Conservation (phyloP, 1,139 yeast species). For the Saccharomyces hybrid region DNA sequence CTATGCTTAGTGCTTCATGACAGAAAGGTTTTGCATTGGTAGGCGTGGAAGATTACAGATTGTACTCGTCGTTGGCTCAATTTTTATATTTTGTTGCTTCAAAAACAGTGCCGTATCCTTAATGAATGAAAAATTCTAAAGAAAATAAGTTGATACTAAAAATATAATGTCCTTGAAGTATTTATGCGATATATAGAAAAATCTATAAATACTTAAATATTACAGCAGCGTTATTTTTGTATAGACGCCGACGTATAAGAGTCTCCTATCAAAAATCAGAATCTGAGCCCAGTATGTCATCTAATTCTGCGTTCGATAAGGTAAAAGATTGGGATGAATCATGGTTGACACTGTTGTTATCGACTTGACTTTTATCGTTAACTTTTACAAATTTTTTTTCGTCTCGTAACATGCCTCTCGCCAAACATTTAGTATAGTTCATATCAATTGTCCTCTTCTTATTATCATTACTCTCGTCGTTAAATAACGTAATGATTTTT, state of each 20-base stretch:
- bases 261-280: slow-evolving; percentile 12
- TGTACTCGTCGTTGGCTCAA: background rate
- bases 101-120: too few species aligned
- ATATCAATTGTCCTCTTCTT: slow-evolving; percentile 20
- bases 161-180: background rate
- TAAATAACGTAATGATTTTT: slow-evolving; percentile 14
- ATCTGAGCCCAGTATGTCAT: slow-evolving; percentile 12
- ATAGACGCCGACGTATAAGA: background rate
- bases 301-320: slow-evolving; percentile 6
- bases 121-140: background rate
- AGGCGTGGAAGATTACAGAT: background rate
- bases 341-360: background rate
- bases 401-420: slow-evolving; percentile 9
- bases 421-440: slow-evolving; percentile 24
- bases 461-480: slow-evolving; percentile 11
- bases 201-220: background rate
- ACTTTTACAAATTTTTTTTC: background rate
- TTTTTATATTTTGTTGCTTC: background rate
- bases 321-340: background rate
- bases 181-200: background rate
- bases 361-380: background rate
- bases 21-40: background rate
- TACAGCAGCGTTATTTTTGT: background rate
- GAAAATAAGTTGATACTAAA: background rate
- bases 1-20: background rate